Evolutionary conservation across 768 basidiomycete species (phyloP).

Genomic region (Dioszegia hungarica): DNA sequence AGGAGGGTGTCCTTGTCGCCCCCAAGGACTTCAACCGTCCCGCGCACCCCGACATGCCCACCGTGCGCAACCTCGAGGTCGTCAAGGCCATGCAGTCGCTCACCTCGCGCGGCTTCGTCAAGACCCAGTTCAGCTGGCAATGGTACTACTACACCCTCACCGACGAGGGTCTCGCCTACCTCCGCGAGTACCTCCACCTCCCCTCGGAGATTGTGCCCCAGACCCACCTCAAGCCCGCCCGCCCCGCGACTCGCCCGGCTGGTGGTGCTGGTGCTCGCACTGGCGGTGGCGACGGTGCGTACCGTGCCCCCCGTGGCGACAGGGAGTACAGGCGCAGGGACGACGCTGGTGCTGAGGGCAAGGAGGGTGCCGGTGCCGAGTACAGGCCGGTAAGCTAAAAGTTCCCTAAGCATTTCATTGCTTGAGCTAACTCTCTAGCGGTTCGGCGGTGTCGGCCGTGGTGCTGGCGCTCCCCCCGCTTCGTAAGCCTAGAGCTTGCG

Average conservation of each 20-base stretch:
- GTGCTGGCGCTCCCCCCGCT: conserved; percentile 46
- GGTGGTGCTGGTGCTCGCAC: conserved; percentile 60
- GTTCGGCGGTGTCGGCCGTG: conserved; percentile 50
- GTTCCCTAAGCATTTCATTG: conserved; percentile 36
- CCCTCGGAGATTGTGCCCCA: conserved; percentile 92
- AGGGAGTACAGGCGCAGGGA: conserved; percentile 73
- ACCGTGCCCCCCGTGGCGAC: conserved; percentile 43
- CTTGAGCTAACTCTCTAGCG: conserved; percentile 28
- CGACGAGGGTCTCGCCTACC: conserved; percentile 93
- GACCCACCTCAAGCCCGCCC: conserved; percentile 94
- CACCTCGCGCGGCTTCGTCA: conserved; percentile 76
- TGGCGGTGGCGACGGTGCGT: conserved; percentile 52
- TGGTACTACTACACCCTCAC: conserved; percentile 98
- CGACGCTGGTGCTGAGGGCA: conserved; percentile 61
- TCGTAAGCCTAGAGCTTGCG: conserved; percentile 28
- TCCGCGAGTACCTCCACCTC: conserved; percentile 93
- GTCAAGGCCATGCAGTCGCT: conserved; percentile 68
- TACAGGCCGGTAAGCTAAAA: conserved; percentile 73
- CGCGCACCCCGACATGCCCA: conserved; percentile 79
- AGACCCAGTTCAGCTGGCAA: conserved; percentile 99
- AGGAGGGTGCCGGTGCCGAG: conserved; percentile 78
- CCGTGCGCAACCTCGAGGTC: conserved; percentile 63
- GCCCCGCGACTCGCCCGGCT: conserved; percentile 72
- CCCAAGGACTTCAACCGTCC: conserved; percentile 99
- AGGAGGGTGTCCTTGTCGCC: conserved; percentile 98